Conservation (phyloP, 164 flowering plant genomes). For the Berberis vulgaris region DNA sequence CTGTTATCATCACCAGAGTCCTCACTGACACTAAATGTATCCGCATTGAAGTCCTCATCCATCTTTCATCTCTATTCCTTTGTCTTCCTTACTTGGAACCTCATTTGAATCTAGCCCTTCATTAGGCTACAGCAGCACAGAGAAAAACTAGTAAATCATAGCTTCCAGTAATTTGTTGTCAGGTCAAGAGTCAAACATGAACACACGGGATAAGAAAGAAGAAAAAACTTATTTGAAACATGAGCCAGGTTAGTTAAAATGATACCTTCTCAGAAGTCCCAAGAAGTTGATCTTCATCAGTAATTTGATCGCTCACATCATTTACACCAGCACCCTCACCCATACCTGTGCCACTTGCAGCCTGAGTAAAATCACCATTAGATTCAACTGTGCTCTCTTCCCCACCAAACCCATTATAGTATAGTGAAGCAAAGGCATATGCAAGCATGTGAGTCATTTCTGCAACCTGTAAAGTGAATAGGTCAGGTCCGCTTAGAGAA, state of each 20-base stretch:
- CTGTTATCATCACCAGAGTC: conserved; percentile 58
- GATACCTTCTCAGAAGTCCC: conserved; percentile 62
- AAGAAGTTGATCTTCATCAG: conserved; percentile 85
- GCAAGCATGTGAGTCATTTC: conserved; percentile 58
- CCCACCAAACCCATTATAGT: conserved; percentile 59
- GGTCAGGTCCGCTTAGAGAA: background rate
- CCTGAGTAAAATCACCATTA: conserved; percentile 30
- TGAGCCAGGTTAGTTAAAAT: background rate
- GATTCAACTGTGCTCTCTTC: conserved; percentile 43
- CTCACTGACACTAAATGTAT: conserved; percentile 60
- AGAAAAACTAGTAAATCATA: background rate
- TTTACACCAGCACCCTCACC: conserved; percentile 84
- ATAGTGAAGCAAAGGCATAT: conserved; percentile 47
- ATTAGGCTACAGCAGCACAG: conserved; percentile 27
- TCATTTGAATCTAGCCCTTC: conserved; percentile 47
- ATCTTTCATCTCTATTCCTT: conserved; percentile 66
- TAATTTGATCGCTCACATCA: conserved; percentile 89
- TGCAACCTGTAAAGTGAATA: conserved; percentile 43
- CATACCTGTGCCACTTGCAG: conserved; percentile 87
- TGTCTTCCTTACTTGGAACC: conserved; percentile 45
- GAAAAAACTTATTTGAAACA: background rate
- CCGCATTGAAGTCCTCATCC: conserved; percentile 71
- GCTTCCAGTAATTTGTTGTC: background rate
- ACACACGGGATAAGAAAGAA: background rate
- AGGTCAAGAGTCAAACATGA: background rate